Conservation (phyloP, 2,329 filamentous ascomycete genomes). For the Simplicillium aogashimaense region DNA sequence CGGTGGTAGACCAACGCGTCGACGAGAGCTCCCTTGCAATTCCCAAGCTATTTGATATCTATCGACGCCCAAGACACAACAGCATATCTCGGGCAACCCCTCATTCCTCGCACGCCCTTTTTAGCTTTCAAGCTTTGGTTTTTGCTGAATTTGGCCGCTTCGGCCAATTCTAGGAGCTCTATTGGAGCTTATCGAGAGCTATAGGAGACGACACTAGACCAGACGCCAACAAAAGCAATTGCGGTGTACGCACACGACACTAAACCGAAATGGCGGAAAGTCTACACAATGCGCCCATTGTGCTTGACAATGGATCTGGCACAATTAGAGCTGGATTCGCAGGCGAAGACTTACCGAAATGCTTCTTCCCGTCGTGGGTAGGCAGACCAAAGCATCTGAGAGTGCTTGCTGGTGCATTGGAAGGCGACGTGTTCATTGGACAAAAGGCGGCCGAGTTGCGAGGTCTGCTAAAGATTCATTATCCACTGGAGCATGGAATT, state of each 20-base stretch:
- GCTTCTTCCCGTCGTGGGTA: slow-evolving; percentile 95
- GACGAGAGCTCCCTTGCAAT: too few relatives aligned
- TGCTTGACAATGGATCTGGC: slow-evolving; percentile 97
- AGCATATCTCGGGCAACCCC: too few relatives aligned
- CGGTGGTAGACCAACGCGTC: too few relatives aligned
- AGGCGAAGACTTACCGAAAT: slow-evolving; percentile 90
- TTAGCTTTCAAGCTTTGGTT: too few relatives aligned
- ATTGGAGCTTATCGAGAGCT: too few relatives aligned
- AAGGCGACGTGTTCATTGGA: slow-evolving; percentile 96
- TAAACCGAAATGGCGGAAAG: slow-evolving; percentile 40
- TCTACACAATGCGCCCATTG: slow-evolving; percentile 94
- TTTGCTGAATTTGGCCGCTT: too few relatives aligned
- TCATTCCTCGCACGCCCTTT: too few relatives aligned
- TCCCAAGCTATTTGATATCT: too few relatives aligned
- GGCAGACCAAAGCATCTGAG: slow-evolving; percentile 91
- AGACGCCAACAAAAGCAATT: neutral
- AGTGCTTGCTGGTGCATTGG: slow-evolving; percentile 89
- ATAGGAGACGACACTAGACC: neutral
- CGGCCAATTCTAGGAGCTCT: too few relatives aligned
- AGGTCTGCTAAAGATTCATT: slow-evolving; percentile 88
- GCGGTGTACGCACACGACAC: neutral
- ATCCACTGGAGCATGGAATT: slow-evolving; percentile 93
- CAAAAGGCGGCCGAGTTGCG: slow-evolving; percentile 79
- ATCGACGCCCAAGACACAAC: too few relatives aligned
- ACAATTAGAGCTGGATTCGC: slow-evolving; percentile 97